phyloP scores from a whole-genome alignment of 2,329 filamentous ascomycete genomes.

The Stemphylium lycopersici region DNA sequence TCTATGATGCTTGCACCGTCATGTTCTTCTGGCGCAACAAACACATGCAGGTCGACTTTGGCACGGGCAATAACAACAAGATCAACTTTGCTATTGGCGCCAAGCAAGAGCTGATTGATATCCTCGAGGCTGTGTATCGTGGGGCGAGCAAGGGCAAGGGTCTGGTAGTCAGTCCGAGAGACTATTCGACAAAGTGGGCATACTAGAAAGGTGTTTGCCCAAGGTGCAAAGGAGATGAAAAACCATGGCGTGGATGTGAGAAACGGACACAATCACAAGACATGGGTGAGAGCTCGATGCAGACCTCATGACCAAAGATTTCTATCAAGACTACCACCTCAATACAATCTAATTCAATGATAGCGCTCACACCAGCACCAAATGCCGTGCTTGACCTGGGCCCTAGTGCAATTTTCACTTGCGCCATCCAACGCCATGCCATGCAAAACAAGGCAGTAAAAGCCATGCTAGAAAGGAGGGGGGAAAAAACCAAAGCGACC shows the following conservation, averaged over 20 bases:
- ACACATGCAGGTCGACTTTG: conserved; percentile 32
- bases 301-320: not conserved
- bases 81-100: conserved; percentile 91
- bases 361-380: not conserved
- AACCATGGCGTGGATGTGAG: not conserved
- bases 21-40: conserved; percentile 84
- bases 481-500: too few species aligned
- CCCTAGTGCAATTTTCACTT: not conserved
- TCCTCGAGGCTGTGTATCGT: conserved; percentile 94
- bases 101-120: conserved; percentile 96
- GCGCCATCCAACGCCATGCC: conserved; percentile 14
- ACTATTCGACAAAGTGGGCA: conserved; percentile 69
- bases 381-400: not conserved
- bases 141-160: conserved; percentile 95
- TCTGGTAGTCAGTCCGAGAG: conserved; percentile 92
- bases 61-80: conserved; percentile 97
- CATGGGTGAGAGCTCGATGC: too few species aligned
- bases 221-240: not conserved
- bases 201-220: conserved; percentile 12
- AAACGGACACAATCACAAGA: not conserved
- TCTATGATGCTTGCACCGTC: conserved; percentile 87
- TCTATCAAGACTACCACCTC: not conserved
- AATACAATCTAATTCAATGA: not conserved
- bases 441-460: conserved; percentile 6
- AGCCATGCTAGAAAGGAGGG: too few species aligned